These are phyloP conservation scores for Candida silvatica DNA, from an alignment of 805 yeast species.

Conservation along the genomic window DNA sequence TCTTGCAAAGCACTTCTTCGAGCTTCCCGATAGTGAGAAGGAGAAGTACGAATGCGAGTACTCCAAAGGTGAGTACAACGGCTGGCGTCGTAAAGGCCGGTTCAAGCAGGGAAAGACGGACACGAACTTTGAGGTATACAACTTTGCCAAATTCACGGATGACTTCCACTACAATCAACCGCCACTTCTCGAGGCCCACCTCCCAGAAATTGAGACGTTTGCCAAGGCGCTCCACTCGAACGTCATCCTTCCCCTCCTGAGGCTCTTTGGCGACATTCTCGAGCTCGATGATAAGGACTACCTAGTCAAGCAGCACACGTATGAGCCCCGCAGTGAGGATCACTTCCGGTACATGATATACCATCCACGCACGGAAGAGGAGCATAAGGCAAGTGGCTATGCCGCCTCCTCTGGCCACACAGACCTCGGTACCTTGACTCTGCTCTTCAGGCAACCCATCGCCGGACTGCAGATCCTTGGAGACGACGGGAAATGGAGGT, in stretches of 20 bases:
- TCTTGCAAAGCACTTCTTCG: background rate
- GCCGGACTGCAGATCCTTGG: background rate
- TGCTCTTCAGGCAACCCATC: background rate
- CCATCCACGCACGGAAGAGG: background rate
- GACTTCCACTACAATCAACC: background rate
- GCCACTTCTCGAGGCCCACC: background rate
- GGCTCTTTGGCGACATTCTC: background rate
- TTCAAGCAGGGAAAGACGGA: background rate
- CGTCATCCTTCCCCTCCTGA: background rate
- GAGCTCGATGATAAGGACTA: background rate
- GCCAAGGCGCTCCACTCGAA: background rate
- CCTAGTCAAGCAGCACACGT: background rate
- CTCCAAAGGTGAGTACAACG: background rate
- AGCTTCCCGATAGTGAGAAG: background rate
- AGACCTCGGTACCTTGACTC: background rate
- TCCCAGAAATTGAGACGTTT: background rate
- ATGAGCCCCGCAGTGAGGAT: background rate
- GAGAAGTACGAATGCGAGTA: background rate
- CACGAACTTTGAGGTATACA: background rate
- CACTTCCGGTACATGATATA: background rate
- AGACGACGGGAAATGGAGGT: slow-evolving; percentile 18
- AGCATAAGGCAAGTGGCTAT: background rate
- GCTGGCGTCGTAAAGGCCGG: background rate
- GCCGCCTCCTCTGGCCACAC: background rate
- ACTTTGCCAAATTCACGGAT: background rate